Evolutionary conservation across 164 flowering plant species (phyloP).

Genomic region (Magnolia kwangsiensis): DNA sequence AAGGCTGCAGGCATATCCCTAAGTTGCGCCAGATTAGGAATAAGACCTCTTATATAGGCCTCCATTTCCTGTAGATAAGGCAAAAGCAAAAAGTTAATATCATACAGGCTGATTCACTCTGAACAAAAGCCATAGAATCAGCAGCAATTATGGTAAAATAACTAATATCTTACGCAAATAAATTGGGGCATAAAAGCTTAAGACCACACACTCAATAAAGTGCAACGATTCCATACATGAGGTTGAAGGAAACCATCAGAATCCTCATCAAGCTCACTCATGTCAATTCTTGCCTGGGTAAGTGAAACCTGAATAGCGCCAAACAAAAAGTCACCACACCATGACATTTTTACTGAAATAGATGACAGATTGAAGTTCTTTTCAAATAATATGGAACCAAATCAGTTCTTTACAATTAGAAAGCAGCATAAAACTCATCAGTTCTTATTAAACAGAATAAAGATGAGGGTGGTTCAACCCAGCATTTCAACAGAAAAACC

Average conservation of each 20-base stretch:
- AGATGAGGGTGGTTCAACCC: not conserved
- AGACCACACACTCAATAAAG: not conserved
- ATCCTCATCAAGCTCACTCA: constrained; percentile 99
- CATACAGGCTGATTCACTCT: not conserved
- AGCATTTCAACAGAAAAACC: not conserved
- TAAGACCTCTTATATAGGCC: constrained; percentile 89
- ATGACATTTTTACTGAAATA: not conserved
- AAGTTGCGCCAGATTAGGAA: constrained; percentile 96
- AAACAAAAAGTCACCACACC: constrained; percentile 2
- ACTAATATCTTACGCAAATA: not conserved
- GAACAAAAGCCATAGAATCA: not conserved
- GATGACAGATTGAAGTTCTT: not conserved
- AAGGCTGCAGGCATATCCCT: constrained; percentile 86
- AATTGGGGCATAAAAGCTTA: not conserved
- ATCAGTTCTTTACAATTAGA: not conserved
- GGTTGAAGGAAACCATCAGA: constrained; percentile 97
- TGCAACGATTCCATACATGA: constrained; percentile 48
- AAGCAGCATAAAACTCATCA: not conserved
- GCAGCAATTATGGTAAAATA: not conserved
- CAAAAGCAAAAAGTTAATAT: not conserved
- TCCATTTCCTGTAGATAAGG: constrained; percentile 81
- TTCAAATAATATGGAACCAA: not conserved
- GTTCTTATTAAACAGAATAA: not conserved
- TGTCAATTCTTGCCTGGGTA: constrained; percentile 97
- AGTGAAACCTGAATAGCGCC: constrained; percentile 77